Evolutionary conservation across 192 early-diverging fungal species (phyloP), one percentile per base, ranked within the genome.

Genomic region (Podila epigama): DNA sequence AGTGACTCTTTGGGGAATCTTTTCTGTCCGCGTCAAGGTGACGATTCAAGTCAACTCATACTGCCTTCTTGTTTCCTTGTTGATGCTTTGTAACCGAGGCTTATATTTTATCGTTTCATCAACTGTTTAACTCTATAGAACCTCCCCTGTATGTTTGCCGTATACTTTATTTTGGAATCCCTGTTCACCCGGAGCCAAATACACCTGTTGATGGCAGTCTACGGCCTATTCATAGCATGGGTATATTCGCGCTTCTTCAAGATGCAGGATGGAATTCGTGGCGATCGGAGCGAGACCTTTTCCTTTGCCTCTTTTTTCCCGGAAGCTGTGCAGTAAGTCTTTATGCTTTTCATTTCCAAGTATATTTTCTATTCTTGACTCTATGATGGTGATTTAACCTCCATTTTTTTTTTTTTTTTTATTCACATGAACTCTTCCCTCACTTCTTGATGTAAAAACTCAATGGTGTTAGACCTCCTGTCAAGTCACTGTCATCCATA

Each of bases 281-380:
- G 97, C 50, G 97, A 97, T 68, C 88, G 93, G 27, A 92, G 92
- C 71, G 95, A 96, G 42, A 90, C 94, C 1, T 98, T 98, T 88
- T 90, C 91, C 0, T 92, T 98, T 60, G 87, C 83, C 1, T 93
- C 93, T 20, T 97, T 98, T 63, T 98, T 95, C 78, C 97, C 97
- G 4, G 93, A 95, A 44, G 79, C 87, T 51, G 66, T 91, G 15
- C 90, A 92, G 91, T 92, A 79, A 80, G 86, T 75, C 3, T 28
- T n/a, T 28, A 4, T 44, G n/a, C 25, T 16, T 13, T 8, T 5
- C 25, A 31, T 22, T 0, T n/a, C n/a, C n/a, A n/a, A n/a, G n/a
- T n/a, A n/a, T n/a, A n/a, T n/a, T n/a, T n/a, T n/a, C n/a, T n/a
- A n/a, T n/a, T n/a, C n/a, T n/a, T n/a, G n/a, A n/a, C n/a, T n/a